Evolutionary conservation across 192 early-diverging fungal species (phyloP), one percentile per base, ranked within the genome.

Genomic region (Coemansia sp.): DNA sequence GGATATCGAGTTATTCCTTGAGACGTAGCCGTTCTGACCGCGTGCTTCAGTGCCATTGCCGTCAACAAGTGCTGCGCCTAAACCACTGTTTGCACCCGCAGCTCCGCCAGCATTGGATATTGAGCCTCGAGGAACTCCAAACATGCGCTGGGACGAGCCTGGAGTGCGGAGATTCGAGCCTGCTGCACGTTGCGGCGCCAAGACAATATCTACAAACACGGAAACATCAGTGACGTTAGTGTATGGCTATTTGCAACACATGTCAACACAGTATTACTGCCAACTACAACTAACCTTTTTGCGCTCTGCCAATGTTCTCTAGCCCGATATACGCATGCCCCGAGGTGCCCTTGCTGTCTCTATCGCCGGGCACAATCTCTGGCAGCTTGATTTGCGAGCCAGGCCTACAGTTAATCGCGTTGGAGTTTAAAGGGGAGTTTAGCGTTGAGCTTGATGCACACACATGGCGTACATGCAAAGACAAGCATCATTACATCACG

Each of bases 381-480:
- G 65, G 36, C 36, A 71, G 46, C 72, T 77, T 77, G 24, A 76
- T 62, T 63, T 82, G 75, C 34, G 72, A 73, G 33, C 79, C 75
- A 13, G 74, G 75, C 34, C 79, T 80, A 80, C 60, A 71, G 5
- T 61, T 36, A 69, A 69, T 10, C 20, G 41, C 22, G 0, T 22
- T 18, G 15, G 6, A 44, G 13, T 36, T 33, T 13, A 5, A 57
- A 59, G 5, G 1, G 8, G 36, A 10, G 27, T 40, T 66, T 52
- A 60, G 54, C 40, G 20, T 13, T 29, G 13, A 60, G 57, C 57
- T 34, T 12, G 7, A 60, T 36, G 5, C 31, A 60, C 57, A 31
- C 24, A 24, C 51, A 20, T 10, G 22, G 51, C 22, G 15, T 29
- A 15, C 24, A 33, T n/a, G 31, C 57, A 18, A 8, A 16, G 57